Evolutionary conservation across 2,329 filamentous ascomycete species (phyloP).

Genomic region (Fusarium tuaranense): DNA sequence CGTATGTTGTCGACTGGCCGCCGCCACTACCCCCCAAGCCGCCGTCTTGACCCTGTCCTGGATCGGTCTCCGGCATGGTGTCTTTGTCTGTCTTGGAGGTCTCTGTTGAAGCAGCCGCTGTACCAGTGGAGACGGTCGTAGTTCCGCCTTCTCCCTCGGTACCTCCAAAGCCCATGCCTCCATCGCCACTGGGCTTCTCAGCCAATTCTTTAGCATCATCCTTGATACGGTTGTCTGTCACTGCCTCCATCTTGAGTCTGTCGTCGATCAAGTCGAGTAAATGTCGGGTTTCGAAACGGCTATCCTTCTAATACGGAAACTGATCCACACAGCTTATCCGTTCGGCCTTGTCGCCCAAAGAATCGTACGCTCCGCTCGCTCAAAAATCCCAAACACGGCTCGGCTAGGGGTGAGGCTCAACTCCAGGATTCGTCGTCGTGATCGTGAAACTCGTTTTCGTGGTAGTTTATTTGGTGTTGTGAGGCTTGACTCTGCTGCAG

Average conservation of each 20-base stretch:
- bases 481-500: neutral
- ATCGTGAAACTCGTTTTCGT: constrained; percentile 8
- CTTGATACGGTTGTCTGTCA: constrained; percentile 11
- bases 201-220: constrained; percentile 4
- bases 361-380: constrained; percentile 1
- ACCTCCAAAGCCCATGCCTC: neutral
- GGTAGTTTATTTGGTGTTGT: neutral
- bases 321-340: neutral
- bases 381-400: neutral
- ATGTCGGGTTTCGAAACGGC: neutral
- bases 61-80: neutral
- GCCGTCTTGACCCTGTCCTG: neutral
- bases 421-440: neutral
- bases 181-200: neutral
- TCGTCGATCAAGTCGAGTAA: neutral
- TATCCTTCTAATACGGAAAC: neutral
- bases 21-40: neutral
- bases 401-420: neutral
- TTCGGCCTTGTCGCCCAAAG: neutral
- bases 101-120: neutral
- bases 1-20: neutral
- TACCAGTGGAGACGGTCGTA: neutral
- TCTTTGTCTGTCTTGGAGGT: neutral
- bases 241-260: constrained; percentile 21
- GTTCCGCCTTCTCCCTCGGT: neutral